phyloP scores from a whole-genome alignment of 768 basidiomycete genomes.

The Inosperma sp. region DNA sequence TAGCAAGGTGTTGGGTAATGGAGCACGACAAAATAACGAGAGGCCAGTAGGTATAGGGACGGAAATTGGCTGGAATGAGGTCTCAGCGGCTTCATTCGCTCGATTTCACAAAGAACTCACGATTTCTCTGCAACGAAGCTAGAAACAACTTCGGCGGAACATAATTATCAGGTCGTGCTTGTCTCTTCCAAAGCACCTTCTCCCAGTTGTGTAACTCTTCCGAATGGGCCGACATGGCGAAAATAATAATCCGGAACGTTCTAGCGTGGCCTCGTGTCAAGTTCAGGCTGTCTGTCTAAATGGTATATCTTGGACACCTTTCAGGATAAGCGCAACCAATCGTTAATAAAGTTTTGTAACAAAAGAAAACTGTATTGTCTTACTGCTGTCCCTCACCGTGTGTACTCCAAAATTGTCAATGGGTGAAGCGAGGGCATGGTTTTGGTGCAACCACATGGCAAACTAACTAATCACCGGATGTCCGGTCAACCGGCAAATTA shows the following conservation, averaged over 20 bases:
- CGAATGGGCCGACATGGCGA: neutral
- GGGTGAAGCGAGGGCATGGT: no score
- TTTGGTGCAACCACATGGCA: no score
- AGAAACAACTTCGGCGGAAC: constrained; percentile 72
- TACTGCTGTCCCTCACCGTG: no score
- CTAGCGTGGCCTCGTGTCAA: neutral
- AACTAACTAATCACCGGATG: no score
- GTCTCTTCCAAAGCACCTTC: constrained; percentile 74
- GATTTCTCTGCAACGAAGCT: constrained; percentile 70
- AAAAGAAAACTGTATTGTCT: no score
- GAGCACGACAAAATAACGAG: constrained; percentile 66
- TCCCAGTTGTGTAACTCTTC: constrained; percentile 43
- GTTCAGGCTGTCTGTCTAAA: neutral
- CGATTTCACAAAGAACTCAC: constrained; percentile 41
- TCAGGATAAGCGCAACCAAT: no score
- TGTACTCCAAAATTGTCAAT: no score
- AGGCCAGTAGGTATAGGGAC: constrained; percentile 70
- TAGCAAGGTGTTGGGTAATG: constrained; percentile 80
- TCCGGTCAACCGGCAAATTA: no score
- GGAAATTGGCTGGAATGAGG: constrained; percentile 64
- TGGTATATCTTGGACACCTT: no score
- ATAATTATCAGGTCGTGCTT: constrained; percentile 80
- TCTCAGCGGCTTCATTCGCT: constrained; percentile 4
- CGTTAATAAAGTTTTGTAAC: no score
- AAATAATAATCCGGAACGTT: neutral